Percentiles rank a stretch among this genome's conserved stretches.
Evolutionary conservation across 257 asterid genomes (phyloP).

Genomic region (Solanum stenotomum): DNA sequence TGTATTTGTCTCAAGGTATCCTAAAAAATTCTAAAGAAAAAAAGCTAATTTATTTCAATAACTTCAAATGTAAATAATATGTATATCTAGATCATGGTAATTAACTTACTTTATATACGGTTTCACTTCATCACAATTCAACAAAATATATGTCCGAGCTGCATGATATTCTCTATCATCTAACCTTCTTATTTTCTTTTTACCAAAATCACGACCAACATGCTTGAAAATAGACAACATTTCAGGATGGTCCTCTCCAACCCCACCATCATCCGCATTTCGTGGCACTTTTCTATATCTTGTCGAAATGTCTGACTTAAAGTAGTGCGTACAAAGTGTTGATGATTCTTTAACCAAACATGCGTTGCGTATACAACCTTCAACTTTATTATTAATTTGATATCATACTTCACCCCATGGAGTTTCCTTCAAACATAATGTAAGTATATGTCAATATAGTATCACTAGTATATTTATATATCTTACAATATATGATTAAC

Average conservation of each 20-base stretch:
- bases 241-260: not conserved
- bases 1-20: not conserved
- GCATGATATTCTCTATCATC: too few relatives aligned
- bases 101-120: too few relatives aligned
- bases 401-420: too few relatives aligned
- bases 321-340: not conserved
- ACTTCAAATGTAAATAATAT: not conserved
- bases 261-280: not conserved
- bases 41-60: not conserved
- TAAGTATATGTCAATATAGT: too few relatives aligned
- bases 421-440: too few relatives aligned
- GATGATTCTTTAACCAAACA: not conserved
- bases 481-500: too few relatives aligned
- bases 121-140: too few relatives aligned
- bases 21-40: not conserved
- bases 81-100: not conserved
- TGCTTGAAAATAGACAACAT: too few relatives aligned
- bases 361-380: not conserved
- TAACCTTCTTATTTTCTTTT: too few relatives aligned
- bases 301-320: not conserved
- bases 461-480: too few relatives aligned
- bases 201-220: too few relatives aligned
- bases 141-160: too few relatives aligned
- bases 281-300: not conserved
- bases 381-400: not conserved